Percentiles rank a stretch among this genome's conserved stretches.
These are phyloP conservation scores for Trichoderma reesei DNA, from an alignment of 495 filamentous ascomycete species.

Conservation along the genomic window DNA sequence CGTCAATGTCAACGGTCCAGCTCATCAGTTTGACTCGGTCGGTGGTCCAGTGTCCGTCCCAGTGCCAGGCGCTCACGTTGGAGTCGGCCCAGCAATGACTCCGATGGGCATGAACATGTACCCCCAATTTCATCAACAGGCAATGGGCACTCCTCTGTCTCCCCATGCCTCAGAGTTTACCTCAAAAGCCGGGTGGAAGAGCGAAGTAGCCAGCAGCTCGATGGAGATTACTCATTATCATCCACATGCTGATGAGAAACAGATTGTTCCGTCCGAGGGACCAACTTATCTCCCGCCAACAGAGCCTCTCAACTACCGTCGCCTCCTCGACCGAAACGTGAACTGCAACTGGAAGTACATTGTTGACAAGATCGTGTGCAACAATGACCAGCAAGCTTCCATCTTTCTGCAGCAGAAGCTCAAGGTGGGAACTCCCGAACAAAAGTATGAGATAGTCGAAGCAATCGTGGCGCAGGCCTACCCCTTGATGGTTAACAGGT, in stretches of 20 bases:
- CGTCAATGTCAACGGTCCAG: slow-evolving; percentile 18
- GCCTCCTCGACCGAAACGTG: slow-evolving; percentile 88
- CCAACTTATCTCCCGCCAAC: slow-evolving; percentile 77
- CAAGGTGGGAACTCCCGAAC: slow-evolving; percentile 88
- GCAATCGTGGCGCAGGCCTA: slow-evolving; percentile 95
- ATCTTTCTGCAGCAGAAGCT: slow-evolving; percentile 99
- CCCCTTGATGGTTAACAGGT: slow-evolving; percentile 91
- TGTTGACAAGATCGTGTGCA: slow-evolving; percentile 98
- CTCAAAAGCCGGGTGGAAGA: slow-evolving; percentile 39
- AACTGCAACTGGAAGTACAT: slow-evolving; percentile 99
- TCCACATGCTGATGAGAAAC: slow-evolving; percentile 13
- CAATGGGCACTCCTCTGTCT: slow-evolving; percentile 72
- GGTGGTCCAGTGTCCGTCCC: slow-evolving; percentile 17
- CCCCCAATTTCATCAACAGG: slow-evolving; percentile 56
- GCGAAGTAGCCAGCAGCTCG: slow-evolving; percentile 33
- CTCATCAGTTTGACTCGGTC: slow-evolving; percentile 27
- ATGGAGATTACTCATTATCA: not conserved
- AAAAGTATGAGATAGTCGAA: slow-evolving; percentile 94
- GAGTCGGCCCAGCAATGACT: slow-evolving; percentile 6
- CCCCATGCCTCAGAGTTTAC: slow-evolving; percentile 79
- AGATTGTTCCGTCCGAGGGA: slow-evolving; percentile 43
- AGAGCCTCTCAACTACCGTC: slow-evolving; percentile 95
- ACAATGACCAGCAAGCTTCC: slow-evolving; percentile 96
- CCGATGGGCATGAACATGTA: slow-evolving; percentile 40
- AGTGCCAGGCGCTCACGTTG: slow-evolving; percentile 14